A percentile compares a stretch with the other conserved stretches of the same genome.
phyloP scores from a whole-genome alignment of 345 rosid genomes.

The Camelina neglecta region DNA sequence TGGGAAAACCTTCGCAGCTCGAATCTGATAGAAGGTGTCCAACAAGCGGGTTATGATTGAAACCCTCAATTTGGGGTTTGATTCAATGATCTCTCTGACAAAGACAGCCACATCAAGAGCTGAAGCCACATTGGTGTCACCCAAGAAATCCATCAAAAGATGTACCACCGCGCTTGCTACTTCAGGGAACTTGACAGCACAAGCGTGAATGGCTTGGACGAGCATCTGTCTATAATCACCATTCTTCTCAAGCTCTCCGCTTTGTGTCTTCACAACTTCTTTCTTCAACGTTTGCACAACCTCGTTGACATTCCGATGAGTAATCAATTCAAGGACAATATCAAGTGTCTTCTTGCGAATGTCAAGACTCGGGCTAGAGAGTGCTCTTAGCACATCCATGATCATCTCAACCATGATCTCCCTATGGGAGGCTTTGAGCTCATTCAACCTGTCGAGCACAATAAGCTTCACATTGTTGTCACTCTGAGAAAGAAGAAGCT shows the following conservation, averaged over 20 bases:
- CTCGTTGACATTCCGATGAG: constrained; percentile 72
- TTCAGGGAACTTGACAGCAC: constrained; percentile 89
- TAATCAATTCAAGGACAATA: constrained; percentile 78
- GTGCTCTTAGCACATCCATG: constrained; percentile 89
- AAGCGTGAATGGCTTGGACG: constrained; percentile 82
- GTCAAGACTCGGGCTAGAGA: constrained; percentile 79
- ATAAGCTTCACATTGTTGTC: constrained; percentile 90
- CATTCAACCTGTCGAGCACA: constrained; percentile 77
- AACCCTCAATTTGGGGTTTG: constrained; percentile 76
- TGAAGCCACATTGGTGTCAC: constrained; percentile 82
- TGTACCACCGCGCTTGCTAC: constrained; percentile 91
- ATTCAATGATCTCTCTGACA: constrained; percentile 83
- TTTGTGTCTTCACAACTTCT: constrained; percentile 87
- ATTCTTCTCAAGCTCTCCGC: constrained; percentile 85
- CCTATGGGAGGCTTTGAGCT: constrained; percentile 68
- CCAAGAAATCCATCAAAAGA: constrained; percentile 87
- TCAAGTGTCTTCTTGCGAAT: constrained; percentile 82
- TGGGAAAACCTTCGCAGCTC: constrained; percentile 80
- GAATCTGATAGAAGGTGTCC: constrained; percentile 85
- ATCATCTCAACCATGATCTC: constrained; percentile 83
- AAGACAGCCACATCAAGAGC: constrained; percentile 79
- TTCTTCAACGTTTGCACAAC: constrained; percentile 76
- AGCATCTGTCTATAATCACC: constrained; percentile 92
- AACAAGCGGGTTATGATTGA: constrained; percentile 77
- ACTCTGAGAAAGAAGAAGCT: constrained; percentile 81